These are phyloP conservation scores for Alternaria angustiovoidea DNA, from an alignment of 2,329 filamentous ascomycete genomes.

Conservation along the genomic window DNA sequence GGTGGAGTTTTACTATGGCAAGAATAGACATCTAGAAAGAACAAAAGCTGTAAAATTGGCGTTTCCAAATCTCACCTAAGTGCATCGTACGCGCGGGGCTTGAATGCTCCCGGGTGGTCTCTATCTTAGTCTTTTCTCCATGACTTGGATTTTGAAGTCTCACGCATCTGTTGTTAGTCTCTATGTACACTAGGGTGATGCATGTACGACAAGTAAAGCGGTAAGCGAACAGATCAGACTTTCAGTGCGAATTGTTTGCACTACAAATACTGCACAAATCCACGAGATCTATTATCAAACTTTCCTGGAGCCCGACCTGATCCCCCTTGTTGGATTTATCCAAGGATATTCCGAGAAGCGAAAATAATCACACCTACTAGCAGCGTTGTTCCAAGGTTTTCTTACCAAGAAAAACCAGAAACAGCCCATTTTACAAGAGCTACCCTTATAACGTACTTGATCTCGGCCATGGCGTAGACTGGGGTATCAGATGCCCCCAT, in stretches of 20 bases:
- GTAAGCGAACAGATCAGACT: background rate
- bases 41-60: background rate
- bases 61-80: background rate
- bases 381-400: background rate
- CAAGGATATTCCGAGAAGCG: background rate
- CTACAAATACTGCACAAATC: no score
- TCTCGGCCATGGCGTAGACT: background rate
- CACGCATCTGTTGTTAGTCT: background rate
- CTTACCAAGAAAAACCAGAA: background rate
- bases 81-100: background rate
- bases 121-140: background rate
- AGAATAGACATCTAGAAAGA: background rate
- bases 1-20: background rate
- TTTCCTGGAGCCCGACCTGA: background rate
- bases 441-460: background rate
- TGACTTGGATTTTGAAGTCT: background rate
- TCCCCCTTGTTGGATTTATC: background rate
- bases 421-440: background rate
- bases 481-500: background rate
- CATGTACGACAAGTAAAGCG: background rate
- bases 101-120: background rate
- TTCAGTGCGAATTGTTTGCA: background rate
- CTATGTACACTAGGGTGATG: background rate
- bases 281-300: background rate
- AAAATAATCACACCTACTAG: background rate